Evolutionary conservation across 352 stramenopile species (phyloP).

Genomic region (Phytophthora multivora): DNA sequence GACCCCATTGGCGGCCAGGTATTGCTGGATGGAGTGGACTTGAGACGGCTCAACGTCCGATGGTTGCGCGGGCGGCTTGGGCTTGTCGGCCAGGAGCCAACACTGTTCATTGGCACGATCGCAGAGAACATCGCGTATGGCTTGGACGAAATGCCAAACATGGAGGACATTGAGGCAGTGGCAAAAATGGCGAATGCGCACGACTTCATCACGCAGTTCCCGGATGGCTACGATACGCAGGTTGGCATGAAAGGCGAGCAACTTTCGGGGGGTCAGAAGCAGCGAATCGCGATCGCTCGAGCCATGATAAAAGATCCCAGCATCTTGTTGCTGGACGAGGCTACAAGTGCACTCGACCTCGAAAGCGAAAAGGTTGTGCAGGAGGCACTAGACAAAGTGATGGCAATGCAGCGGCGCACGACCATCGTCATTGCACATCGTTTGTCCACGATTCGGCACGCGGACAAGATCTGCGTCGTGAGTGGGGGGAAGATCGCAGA

Average conservation of each 20-base stretch:
- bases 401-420: conserved; percentile 26
- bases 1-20: conserved; percentile 39
- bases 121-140: conserved; percentile 37
- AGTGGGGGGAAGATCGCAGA: conserved; percentile 91
- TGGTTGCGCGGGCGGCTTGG: conserved; percentile 40
- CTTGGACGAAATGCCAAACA: conserved; percentile 68
- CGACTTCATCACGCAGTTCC: conserved; percentile 45
- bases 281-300: conserved; percentile 46
- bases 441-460: conserved; percentile 63
- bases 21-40: conserved; percentile 38
- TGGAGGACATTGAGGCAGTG: conserved; percentile 87
- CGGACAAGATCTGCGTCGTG: conserved; percentile 95
- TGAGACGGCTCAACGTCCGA: conserved; percentile 35
- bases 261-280: conserved; percentile 47
- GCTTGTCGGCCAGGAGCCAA: conserved; percentile 25
- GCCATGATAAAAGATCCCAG: conserved; percentile 49
- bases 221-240: conserved; percentile 53
- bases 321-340: conserved; percentile 57
- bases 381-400: conserved; percentile 36
- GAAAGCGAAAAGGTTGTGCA: conserved; percentile 48
- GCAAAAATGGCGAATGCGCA: conserved; percentile 43
- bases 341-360: conserved; percentile 52
- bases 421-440: conserved; percentile 37
- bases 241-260: conserved; percentile 34
- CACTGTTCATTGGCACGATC: conserved; percentile 20